A percentile compares a stretch with the other conserved stretches of the same genome.
Conservation (phyloP, 192 early-diverging fungal species). For the Gaertneriomyces semiglobifer region DNA sequence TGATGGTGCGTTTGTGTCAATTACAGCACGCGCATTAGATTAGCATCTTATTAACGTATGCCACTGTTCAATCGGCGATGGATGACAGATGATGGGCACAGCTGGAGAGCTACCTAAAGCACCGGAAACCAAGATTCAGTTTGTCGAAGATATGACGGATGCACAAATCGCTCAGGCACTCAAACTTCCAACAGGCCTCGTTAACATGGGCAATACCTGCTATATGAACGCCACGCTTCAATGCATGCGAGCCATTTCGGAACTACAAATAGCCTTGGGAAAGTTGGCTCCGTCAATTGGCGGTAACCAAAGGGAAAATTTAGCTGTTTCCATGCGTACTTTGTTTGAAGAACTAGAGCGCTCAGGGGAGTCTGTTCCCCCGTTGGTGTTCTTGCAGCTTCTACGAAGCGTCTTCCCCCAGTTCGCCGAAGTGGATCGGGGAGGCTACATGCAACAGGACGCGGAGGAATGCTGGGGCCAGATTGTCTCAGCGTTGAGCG, state of each 20-base stretch:
- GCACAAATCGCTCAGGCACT: constrained; percentile 78
- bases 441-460: constrained; percentile 87
- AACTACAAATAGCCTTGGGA: constrained; percentile 64
- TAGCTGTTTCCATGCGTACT: constrained; percentile 67
- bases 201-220: constrained; percentile 87
- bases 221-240: constrained; percentile 86
- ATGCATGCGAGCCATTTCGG: constrained; percentile 84
- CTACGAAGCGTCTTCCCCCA: constrained; percentile 80
- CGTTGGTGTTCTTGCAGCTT: constrained; percentile 72
- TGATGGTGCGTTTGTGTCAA: constrained; percentile 27
- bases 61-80: background rate
- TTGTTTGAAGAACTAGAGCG: constrained; percentile 70
- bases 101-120: constrained; percentile 88
- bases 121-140: constrained; percentile 64
- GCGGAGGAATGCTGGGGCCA: constrained; percentile 98
- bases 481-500: constrained; percentile 66
- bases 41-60: background rate
- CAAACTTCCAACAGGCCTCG: constrained; percentile 84
- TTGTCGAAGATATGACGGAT: constrained; percentile 94
- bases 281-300: constrained; percentile 50
- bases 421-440: constrained; percentile 74
- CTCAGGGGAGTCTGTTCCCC: constrained; percentile 70
- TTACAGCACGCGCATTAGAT: background rate
- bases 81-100: constrained; percentile 87
- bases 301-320: constrained; percentile 54